These are phyloP conservation scores for Vitis hybrid DNA, from an alignment of 177 flowering plant species.

Conservation along the genomic window DNA sequence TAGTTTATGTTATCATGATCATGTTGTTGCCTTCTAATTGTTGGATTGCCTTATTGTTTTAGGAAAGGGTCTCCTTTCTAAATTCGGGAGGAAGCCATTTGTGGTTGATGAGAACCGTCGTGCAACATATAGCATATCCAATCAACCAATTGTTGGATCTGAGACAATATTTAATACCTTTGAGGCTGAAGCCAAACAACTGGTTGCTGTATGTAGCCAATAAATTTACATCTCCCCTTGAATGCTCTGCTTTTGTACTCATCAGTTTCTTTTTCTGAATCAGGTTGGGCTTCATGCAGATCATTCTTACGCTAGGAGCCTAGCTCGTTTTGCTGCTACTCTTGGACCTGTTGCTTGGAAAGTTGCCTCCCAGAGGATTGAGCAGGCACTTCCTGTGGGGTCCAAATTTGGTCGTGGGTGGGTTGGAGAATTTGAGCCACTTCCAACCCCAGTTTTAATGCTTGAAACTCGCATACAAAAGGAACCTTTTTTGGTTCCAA, in stretches of 20 bases:
- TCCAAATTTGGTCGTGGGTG: slow-evolving; percentile 88
- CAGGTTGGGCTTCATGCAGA: slow-evolving; percentile 94
- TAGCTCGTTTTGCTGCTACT: slow-evolving; percentile 90
- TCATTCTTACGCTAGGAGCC: slow-evolving; percentile 84
- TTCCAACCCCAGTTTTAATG: slow-evolving; percentile 63
- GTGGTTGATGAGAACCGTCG: slow-evolving; percentile 80
- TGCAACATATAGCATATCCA: slow-evolving; percentile 53
- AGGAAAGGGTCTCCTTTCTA: slow-evolving; percentile 61
- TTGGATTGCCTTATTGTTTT: slow-evolving; percentile 16
- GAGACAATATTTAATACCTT: slow-evolving; percentile 68
- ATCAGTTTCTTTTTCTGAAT: slow-evolving; percentile 18
- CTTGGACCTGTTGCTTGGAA: slow-evolving; percentile 94
- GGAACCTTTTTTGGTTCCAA: slow-evolving; percentile 26
- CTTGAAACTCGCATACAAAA: slow-evolving; percentile 37
- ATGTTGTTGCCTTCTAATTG: background rate
- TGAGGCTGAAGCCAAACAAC: slow-evolving; percentile 79
- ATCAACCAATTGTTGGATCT: slow-evolving; percentile 35
- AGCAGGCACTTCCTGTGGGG: slow-evolving; percentile 70
- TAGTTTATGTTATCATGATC: background rate
- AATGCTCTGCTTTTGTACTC: slow-evolving; percentile 2
- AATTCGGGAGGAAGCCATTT: slow-evolving; percentile 56
- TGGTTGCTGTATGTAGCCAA: slow-evolving; percentile 65
- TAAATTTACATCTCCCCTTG: slow-evolving; percentile 5
- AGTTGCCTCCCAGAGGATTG: slow-evolving; percentile 76
- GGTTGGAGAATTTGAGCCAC: slow-evolving; percentile 96